Evolutionary conservation across 331 rosid genomes (phyloP), one percentile per base, ranked within the genome.

Genomic region (Quercus lobata): DNA sequence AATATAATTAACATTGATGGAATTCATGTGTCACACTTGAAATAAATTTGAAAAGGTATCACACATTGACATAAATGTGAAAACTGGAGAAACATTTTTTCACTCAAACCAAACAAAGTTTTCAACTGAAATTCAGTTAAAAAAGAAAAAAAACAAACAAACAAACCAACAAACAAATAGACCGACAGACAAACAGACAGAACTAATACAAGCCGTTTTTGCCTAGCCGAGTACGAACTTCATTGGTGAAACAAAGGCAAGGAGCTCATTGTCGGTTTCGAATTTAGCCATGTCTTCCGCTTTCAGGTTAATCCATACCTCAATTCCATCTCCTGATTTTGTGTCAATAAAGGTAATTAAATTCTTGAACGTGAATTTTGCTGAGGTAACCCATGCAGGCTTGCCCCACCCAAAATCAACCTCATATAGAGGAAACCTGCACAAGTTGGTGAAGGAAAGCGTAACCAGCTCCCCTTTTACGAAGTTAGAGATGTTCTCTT

Each of bases 351-450:
- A 75, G 6, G 18, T 9, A 5, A 84, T 84, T 44, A 87, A 55
- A 35, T 84, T 87, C 81, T 79, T 72, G 77, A 52, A 84, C 2
- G 79, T 1, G 57, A 84, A 4, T 24, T 78, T 71, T 0, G 76
- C 82, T 17, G 83, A 83, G 2, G 73, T 74, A 2, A 79, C 83
- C 81, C 83, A 87, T 1, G 24, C 66, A 1, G 90, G 88, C 19
- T 81, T 79, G 4, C 88, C 86, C 90, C 90, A 84, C 63, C 88
- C 88, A 14, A 87, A 84, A 32, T 87, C 86, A 11, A 75, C 29
- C 21, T 81, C 86, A 35, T 84, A 81, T 2, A 79, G 4, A 7
- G 90, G 86, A 73, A 84, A 87, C 65, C 84, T 29, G 21, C 84
- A 84, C 77, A 82, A 76, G 46, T 86, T 84, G 0, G 88, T 87